Evolutionary conservation across 805 yeast genomes (phyloP).

Genomic region (Candida ficus): DNA sequence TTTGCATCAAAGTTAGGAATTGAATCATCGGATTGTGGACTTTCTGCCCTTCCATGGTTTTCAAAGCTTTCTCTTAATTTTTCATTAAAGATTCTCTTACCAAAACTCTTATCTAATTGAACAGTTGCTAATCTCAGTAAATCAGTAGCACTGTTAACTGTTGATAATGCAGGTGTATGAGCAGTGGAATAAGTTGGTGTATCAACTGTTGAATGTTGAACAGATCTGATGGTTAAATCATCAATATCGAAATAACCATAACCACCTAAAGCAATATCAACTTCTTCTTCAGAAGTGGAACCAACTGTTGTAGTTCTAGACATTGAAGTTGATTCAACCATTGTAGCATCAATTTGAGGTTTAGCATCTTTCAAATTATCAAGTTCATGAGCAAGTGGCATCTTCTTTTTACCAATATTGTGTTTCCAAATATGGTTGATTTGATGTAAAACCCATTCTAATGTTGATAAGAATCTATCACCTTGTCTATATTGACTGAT

Average conservation of each 20-base stretch:
- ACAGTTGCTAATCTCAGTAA: conserved; percentile 7
- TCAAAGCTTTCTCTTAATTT: conserved; percentile 21
- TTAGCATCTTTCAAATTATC: conserved; percentile 26
- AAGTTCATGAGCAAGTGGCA: conserved; percentile 29
- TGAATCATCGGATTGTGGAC: not conserved
- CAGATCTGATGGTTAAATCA: conserved; percentile 54
- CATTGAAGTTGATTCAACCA: conserved; percentile 11
- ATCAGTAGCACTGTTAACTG: conserved; percentile 12
- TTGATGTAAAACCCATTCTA: conserved; percentile 63
- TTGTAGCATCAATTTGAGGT: not conserved
- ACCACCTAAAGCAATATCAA: conserved; percentile 52
- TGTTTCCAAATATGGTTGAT: conserved; percentile 41
- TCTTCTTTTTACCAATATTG: conserved; percentile 17
- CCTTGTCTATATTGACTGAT: conserved; percentile 88
- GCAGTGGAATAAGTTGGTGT: conserved; percentile 14
- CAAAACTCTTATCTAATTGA: conserved; percentile 19
- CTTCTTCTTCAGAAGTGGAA: conserved; percentile 22
- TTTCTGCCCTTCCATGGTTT: conserved; percentile 6
- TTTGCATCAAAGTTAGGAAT: conserved; percentile 30
- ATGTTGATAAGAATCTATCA: conserved; percentile 66
- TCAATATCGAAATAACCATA: conserved; percentile 76
- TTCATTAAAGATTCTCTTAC: conserved; percentile 17
- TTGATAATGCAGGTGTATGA: conserved; percentile 19
- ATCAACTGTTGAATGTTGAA: conserved; percentile 32
- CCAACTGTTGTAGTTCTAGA: conserved; percentile 20